phyloP scores from a whole-genome alignment of 1,284 basidiomycete genomes.

The Cerrena zonata region DNA sequence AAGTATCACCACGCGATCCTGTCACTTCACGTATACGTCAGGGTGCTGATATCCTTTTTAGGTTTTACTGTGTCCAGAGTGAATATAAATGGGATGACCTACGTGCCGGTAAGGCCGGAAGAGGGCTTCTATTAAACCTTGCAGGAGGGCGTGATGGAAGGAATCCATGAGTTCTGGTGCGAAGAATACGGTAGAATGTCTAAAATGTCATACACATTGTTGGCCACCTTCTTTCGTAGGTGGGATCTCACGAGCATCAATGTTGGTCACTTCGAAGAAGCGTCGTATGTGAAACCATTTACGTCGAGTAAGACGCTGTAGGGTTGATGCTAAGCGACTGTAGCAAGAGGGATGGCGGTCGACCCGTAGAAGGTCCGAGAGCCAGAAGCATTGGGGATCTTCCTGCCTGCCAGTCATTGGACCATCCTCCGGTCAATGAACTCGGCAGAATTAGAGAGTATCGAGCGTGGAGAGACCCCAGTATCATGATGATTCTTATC shows the following conservation, averaged over 20 bases:
- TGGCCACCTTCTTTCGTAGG: not conserved
- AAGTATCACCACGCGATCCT: too few species aligned
- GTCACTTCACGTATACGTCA: too few species aligned
- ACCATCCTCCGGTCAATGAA: not conserved
- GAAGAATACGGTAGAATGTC: not conserved
- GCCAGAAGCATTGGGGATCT: not conserved
- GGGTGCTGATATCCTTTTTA: too few species aligned
- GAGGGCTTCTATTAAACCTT: not conserved
- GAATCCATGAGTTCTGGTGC: not conserved
- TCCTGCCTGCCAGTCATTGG: not conserved
- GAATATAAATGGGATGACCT: not conserved
- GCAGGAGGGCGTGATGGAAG: not conserved
- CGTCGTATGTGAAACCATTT: not conserved
- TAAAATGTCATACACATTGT: not conserved
- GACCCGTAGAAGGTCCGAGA: not conserved
- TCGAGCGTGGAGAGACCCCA: not conserved
- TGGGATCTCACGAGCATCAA: not conserved
- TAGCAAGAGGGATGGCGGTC: not conserved
- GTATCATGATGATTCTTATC: conserved; percentile 6
- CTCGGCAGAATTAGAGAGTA: not conserved
- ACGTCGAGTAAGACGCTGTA: not conserved
- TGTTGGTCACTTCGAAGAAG: not conserved
- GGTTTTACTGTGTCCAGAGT: not conserved
- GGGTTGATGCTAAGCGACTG: not conserved
- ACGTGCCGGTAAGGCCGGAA: too few species aligned